Evolutionary conservation across 208 protist genomes (phyloP), one percentile per base, ranked within the genome.

Genomic region (Acanthamoeba healyi): DNA sequence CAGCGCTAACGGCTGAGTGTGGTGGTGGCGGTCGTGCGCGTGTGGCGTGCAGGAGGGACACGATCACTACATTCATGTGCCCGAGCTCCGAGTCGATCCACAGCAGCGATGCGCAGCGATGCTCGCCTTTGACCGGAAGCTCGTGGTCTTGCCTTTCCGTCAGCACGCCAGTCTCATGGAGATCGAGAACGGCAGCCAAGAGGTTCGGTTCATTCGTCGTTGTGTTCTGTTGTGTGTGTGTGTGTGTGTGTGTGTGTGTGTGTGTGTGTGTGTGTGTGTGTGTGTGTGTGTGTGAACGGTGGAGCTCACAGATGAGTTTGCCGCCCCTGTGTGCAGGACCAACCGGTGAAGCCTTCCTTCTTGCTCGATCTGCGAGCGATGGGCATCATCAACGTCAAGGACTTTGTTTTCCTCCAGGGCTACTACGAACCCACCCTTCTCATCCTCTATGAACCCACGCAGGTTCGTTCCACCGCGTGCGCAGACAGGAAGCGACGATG

Each of bases 401-500:
- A 94, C 51, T 38, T 94, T 84, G 51, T 49, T 38, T 94, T 94
- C 90, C 70, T 94, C 14, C 90, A 84, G n/a, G 90, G 90, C n/a
- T 94, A 94, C 70, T 94, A 86, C 72, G 67, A 94, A 40, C 90
- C 90, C 34, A 94, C 90, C 0, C 12, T 94, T 10, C 42, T 94
- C 49, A 44, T 94, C 90, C 90, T 94, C 46, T 65, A 94, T 38
- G 90, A 94, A 36, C 70, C 90, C 38, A 86, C 34, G 24, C 67
- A 46, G 70, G 70, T 79, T 9, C 70, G 38, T 32, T n/a, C n/a
- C n/a, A n/a, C n/a, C n/a, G n/a, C n/a, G n/a, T n/a, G n/a, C n/a
- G n/a, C n/a, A n/a, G n/a, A n/a, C n/a, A n/a, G n/a, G n/a, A n/a
- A n/a, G n/a, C n/a, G n/a, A n/a, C n/a, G n/a, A n/a, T n/a, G n/a